Conservation (phyloP, 805 yeast genomes). For the Wickerhamomyces strasburgensis region DNA sequence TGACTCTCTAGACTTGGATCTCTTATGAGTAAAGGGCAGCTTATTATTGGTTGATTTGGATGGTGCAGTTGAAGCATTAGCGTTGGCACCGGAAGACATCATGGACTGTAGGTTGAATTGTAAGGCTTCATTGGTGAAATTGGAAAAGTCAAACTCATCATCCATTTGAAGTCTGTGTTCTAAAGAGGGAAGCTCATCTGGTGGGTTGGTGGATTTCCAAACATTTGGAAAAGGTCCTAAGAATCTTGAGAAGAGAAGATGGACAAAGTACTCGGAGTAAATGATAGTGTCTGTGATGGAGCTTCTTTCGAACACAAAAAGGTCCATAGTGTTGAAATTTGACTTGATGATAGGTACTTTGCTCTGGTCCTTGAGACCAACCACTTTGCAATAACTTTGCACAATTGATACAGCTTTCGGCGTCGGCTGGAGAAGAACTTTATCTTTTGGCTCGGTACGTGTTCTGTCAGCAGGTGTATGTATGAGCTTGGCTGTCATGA, state of each 20-base stretch:
- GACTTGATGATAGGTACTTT: conserved; percentile 49
- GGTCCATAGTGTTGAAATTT: conserved; percentile 63
- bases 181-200: conserved; percentile 43
- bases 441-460: conserved; percentile 38
- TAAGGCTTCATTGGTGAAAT: conserved; percentile 8
- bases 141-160: conserved; percentile 32
- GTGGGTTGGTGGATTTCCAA: conserved; percentile 55
- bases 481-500: conserved; percentile 56
- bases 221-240: conserved; percentile 66
- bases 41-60: conserved; percentile 12
- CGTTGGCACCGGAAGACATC: not conserved
- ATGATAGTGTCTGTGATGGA: conserved; percentile 50
- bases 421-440: conserved; percentile 67
- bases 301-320: conserved; percentile 65
- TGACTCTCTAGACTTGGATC: conserved; percentile 30
- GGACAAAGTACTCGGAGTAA: conserved; percentile 59
- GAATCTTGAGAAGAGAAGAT: conserved; percentile 54
- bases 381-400: conserved; percentile 50
- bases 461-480: conserved; percentile 80
- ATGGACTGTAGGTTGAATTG: not conserved
- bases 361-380: conserved; percentile 41
- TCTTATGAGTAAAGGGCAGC: conserved; percentile 2
- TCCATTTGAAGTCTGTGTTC: conserved; percentile 29
- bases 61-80: conserved; percentile 30
- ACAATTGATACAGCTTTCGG: conserved; percentile 83